Percentiles rank a stretch among this genome's conserved stretches.
Evolutionary conservation across 2,329 filamentous ascomycete species (phyloP).

Genomic region (Ophiostoma pallidulum): DNA sequence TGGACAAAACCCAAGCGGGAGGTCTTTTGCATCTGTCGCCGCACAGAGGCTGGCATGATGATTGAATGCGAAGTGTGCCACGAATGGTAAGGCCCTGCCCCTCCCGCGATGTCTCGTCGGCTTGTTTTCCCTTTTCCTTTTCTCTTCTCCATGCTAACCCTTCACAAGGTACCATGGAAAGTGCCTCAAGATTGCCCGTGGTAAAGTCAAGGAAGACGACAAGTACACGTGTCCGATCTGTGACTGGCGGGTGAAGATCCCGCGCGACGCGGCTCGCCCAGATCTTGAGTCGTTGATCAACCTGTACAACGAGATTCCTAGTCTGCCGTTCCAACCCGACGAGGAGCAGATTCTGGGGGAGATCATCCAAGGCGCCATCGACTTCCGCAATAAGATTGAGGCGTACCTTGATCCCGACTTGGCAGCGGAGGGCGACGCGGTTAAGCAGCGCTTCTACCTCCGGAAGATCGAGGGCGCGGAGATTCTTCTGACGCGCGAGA

Average conservation of each 20-base stretch:
- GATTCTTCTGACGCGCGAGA: conserved; percentile 81
- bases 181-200: conserved; percentile 92
- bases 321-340: conserved; percentile 86
- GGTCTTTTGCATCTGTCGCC: conserved; percentile 94
- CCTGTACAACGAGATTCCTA: conserved; percentile 75
- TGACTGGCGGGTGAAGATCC: conserved; percentile 94
- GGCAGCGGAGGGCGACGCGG: conserved; percentile 67
- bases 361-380: conserved; percentile 76
- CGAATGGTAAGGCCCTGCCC: conserved; percentile 64
- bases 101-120: no score
- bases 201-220: conserved; percentile 96
- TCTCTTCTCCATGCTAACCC: not conserved
- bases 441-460: conserved; percentile 86
- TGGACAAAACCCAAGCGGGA: conserved; percentile 61
- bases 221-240: conserved; percentile 98
- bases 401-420: conserved; percentile 73
- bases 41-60: conserved; percentile 95
- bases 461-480: conserved; percentile 97
- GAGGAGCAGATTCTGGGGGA: conserved; percentile 80
- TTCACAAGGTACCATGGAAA: conserved; percentile 84
- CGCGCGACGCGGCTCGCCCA: conserved; percentile 86
- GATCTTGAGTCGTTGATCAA: conserved; percentile 82
- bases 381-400: conserved; percentile 74
- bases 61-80: conserved; percentile 98
- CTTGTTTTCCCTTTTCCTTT: not conserved